Evolutionary conservation across 2,329 filamentous ascomycete species (phyloP).

Genomic region (Colletotrichum costaricense): DNA sequence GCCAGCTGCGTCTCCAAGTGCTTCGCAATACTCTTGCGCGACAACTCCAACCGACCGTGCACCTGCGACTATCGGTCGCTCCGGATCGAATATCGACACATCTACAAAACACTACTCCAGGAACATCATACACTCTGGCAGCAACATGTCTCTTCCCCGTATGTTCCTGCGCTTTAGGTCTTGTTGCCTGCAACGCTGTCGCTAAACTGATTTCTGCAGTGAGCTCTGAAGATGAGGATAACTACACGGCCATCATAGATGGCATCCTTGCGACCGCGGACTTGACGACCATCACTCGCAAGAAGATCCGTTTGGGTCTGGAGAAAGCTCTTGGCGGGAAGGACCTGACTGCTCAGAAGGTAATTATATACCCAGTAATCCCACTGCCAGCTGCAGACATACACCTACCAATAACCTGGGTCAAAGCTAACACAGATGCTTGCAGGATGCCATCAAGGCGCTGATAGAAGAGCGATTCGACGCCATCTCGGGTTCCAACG

Average conservation of each 20-base stretch:
- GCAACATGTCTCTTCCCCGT: slow-evolving; percentile 35
- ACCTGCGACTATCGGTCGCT: background rate
- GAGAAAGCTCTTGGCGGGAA: slow-evolving; percentile 66
- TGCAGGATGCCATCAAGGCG: slow-evolving; percentile 74
- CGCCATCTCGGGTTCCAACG: slow-evolving; percentile 60
- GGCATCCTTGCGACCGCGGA: slow-evolving; percentile 68
- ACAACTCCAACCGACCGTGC: background rate
- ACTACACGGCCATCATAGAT: slow-evolving; percentile 71
- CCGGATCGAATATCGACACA: background rate
- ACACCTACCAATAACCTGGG: background rate
- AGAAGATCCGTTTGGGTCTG: slow-evolving; percentile 69
- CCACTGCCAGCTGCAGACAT: background rate
- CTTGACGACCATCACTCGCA: slow-evolving; percentile 72
- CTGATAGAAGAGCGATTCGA: slow-evolving; percentile 82
- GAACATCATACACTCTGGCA: slow-evolving; percentile 1
- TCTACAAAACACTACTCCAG: background rate
- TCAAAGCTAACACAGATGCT: background rate
- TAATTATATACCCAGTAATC: slow-evolving; percentile 39
- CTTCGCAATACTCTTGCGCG: background rate
- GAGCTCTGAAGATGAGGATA: slow-evolving; percentile 58
- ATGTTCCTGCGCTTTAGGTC: background rate
- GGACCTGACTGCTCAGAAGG: slow-evolving; percentile 70
- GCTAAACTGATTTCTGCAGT: slow-evolving; percentile 49
- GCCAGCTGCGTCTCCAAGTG: slow-evolving; percentile 1
- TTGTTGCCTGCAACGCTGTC: background rate